Evolutionary conservation across 208 protist species (phyloP), one percentile per base, ranked within the genome.

Genomic region (Wallacemonas sp.): DNA sequence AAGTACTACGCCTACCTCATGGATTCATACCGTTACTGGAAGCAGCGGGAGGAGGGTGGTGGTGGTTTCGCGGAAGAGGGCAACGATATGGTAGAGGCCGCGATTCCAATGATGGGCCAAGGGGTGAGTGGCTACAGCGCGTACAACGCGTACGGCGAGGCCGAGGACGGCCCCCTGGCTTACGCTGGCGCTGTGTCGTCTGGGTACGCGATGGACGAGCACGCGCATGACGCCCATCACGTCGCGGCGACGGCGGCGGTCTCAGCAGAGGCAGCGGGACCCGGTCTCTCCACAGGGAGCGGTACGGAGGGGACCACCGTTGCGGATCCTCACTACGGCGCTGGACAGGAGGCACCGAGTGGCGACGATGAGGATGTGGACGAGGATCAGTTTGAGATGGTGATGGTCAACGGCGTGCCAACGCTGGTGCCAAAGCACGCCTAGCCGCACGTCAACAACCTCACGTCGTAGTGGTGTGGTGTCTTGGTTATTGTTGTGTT

Each of bases 1-100:
- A 55, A 61, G 27, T 91, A 92, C 68, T 94, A 92, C 61, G 74
- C 83, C 38, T 92, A 89, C 65, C 66, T 94, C 27, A 63, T 94
- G 55, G 65, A 88, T 49, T 87, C 83, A 34, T 92, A 94, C 63
- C 74, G 71, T 1, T 70, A 81, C 39, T 81, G 73, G 69, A 80
- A 78, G 38, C 48, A 76, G n/a, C 63, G 83, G 11, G 80, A 65
- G 29, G 76, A 80, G 29, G 73, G 49, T 5, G 70, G 56, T 17
- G 64, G 62, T 11, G 62, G 74, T 17, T 36, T 56, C 32, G 32
- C n/a, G 11, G 32, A 56, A 2, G 70, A 49, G 14, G 44, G 54
- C 6, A 39, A 39, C 52, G 21, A 26, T 8, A 21, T 5, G 11
- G 32, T n/a, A 16, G 52, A 39, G 29, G 29, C 52, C 26, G 52